Evolutionary conservation across 1,284 basidiomycete species (phyloP).

Genomic region (Trichosporon coremiiforme): DNA sequence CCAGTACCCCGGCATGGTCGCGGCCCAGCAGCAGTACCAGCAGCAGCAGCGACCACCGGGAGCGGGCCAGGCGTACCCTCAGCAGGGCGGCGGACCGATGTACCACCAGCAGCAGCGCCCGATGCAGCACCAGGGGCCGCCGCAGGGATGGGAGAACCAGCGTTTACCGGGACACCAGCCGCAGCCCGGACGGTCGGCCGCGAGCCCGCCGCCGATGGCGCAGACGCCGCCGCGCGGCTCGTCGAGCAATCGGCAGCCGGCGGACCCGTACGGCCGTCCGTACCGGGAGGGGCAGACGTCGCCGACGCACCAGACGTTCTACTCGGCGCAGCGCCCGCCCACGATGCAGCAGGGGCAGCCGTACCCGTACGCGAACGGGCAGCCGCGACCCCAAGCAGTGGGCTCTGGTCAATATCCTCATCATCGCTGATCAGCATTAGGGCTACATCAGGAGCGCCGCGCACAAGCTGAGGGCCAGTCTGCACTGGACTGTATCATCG

Average conservation of each 20-base stretch:
- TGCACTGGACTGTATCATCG: neutral
- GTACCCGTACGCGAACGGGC: constrained; percentile 23
- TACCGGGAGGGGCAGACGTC: constrained; percentile 23
- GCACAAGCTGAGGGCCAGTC: neutral
- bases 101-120: constrained; percentile 32
- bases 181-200: neutral
- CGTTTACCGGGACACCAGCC: neutral
- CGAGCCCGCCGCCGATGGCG: constrained; percentile 15
- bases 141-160: constrained; percentile 23
- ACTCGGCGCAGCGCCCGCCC: constrained; percentile 7
- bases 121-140: constrained; percentile 36
- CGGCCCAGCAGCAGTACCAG: constrained; percentile 23
- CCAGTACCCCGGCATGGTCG: constrained; percentile 44
- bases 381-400: constrained; percentile 26
- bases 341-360: constrained; percentile 22
- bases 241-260: constrained; percentile 19
- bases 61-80: constrained; percentile 6
- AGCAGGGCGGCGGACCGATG: constrained; percentile 26
- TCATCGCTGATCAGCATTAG: constrained; percentile 25
- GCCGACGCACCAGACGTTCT: constrained; percentile 30
- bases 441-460: neutral
- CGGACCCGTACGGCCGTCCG: constrained; percentile 25
- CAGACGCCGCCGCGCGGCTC: constrained; percentile 28
- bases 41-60: constrained; percentile 28
- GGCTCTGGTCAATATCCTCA: constrained; percentile 31